Conservation (phyloP, 805 yeast genomes). For the Saccharomycopsis fibuligera region DNA sequence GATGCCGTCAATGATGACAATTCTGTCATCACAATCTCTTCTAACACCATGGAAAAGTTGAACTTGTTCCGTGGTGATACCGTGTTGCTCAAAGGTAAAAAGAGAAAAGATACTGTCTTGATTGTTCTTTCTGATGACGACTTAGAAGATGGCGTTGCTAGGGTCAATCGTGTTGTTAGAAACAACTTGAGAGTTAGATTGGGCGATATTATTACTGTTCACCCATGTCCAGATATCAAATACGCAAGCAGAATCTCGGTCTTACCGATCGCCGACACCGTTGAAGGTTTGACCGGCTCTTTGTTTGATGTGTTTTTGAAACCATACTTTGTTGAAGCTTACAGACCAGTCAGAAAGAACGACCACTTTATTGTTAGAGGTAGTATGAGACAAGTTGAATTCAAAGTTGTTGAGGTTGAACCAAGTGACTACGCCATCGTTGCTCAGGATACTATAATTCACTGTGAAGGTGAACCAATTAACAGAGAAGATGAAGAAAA, state of each 20-base stretch:
- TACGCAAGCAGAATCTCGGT: slow-evolving; percentile 93
- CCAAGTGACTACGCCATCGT: slow-evolving; percentile 97
- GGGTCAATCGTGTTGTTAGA: slow-evolving; percentile 93
- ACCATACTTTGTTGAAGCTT: slow-evolving; percentile 98
- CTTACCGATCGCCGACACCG: slow-evolving; percentile 95
- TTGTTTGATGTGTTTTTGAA: slow-evolving; percentile 92
- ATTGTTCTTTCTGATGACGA: slow-evolving; percentile 96
- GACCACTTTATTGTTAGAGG: slow-evolving; percentile 96
- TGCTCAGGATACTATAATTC: slow-evolving; percentile 96
- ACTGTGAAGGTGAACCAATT: slow-evolving; percentile 98
- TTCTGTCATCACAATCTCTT: slow-evolving; percentile 91
- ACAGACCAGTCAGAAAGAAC: slow-evolving; percentile 97
- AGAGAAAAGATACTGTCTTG: slow-evolving; percentile 94
- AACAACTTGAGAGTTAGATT: slow-evolving; percentile 89
- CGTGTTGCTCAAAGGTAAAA: slow-evolving; percentile 94
- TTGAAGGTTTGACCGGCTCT: slow-evolving; percentile 96
- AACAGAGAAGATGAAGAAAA: slow-evolving; percentile 97
- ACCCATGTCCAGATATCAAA: slow-evolving; percentile 97
- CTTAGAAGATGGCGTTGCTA: slow-evolving; percentile 89
- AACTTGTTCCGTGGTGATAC: slow-evolving; percentile 98
- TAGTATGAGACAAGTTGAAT: slow-evolving; percentile 99
- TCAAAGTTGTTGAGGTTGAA: slow-evolving; percentile 96
- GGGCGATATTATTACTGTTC: slow-evolving; percentile 87
- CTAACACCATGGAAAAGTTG: slow-evolving; percentile 89
- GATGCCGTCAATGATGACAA: slow-evolving; percentile 97